Percentiles rank a stretch among this genome's conserved stretches.
Conservation (phyloP, 176 grass and related monocot species). For the Pharus latifolius region DNA sequence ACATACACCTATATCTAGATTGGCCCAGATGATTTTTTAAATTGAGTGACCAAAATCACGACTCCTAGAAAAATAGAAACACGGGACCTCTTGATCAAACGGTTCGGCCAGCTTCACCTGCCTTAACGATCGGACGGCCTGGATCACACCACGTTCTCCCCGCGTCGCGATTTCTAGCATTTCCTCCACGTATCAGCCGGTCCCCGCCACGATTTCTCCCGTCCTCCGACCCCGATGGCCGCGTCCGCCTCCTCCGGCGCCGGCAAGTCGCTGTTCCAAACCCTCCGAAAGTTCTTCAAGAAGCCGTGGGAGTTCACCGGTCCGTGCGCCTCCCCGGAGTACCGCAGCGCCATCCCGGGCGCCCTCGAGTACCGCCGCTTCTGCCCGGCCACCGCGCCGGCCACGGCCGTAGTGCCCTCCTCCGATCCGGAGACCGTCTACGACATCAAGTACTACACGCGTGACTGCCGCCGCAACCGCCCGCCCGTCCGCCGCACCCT, state of each 20-base stretch:
- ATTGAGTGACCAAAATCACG: too few relatives aligned
- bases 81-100: too few relatives aligned
- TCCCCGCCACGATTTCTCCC: neutral
- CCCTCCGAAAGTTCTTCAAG: slow-evolving; percentile 72
- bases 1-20: too few relatives aligned
- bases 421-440: slow-evolving; percentile 80
- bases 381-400: slow-evolving; percentile 59
- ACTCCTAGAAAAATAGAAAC: too few relatives aligned
- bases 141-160: neutral
- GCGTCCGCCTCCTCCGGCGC: slow-evolving; percentile 19
- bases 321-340: slow-evolving; percentile 74
- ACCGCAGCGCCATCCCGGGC: slow-evolving; percentile 40
- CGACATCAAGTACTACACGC: slow-evolving; percentile 91
- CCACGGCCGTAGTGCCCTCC: slow-evolving; percentile 41
- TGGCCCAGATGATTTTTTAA: too few relatives aligned
- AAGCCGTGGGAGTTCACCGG: slow-evolving; percentile 98
- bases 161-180: neutral
- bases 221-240: slow-evolving; percentile 16
- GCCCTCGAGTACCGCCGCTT: slow-evolving; percentile 54
- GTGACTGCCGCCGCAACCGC: slow-evolving; percentile 59
- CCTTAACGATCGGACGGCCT: too few relatives aligned
- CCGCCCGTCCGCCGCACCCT: slow-evolving; percentile 70
- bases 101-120: too few relatives aligned
- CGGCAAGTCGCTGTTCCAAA: slow-evolving; percentile 60
- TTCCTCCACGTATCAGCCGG: neutral